Evolutionary conservation across 2,329 filamentous ascomycete species (phyloP).

Genomic region (Berkeleyomyces basicola): DNA sequence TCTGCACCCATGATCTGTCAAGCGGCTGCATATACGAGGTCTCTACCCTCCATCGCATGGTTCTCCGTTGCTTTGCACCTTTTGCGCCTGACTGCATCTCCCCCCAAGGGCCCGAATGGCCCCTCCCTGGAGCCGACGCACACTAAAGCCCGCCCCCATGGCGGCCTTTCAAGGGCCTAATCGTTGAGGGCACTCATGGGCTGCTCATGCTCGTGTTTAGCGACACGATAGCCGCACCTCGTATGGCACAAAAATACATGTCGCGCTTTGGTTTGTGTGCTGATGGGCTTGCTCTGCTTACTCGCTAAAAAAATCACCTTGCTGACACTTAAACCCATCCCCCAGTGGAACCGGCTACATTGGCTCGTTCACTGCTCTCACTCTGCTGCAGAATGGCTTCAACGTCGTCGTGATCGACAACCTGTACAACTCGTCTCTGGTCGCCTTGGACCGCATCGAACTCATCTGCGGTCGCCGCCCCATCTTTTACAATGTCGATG

Average conservation of each 20-base stretch:
- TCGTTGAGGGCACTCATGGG: no score
- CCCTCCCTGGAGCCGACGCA: background rate
- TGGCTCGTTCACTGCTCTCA: slow-evolving; percentile 87
- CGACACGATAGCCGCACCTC: slow-evolving; percentile 6
- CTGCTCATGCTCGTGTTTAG: background rate
- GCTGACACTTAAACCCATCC: background rate
- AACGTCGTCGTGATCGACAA: slow-evolving; percentile 93
- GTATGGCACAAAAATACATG: background rate
- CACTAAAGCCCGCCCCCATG: no score
- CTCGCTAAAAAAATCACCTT: background rate
- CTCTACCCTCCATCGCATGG: background rate
- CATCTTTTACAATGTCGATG: slow-evolving; percentile 68
- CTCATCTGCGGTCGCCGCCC: slow-evolving; percentile 80
- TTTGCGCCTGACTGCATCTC: background rate
- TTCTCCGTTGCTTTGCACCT: background rate
- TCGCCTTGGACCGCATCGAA: slow-evolving; percentile 88
- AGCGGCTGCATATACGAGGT: background rate
- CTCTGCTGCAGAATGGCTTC: slow-evolving; percentile 85
- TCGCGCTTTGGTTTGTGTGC: slow-evolving; percentile 5
- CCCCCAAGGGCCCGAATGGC: background rate
- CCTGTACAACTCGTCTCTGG: slow-evolving; percentile 89
- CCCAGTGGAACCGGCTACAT: slow-evolving; percentile 96
- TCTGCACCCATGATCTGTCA: background rate
- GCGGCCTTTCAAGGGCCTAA: no score
- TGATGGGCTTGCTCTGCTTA: slow-evolving; percentile 16